These are phyloP conservation scores for Tulasnella sp. DNA, from an alignment of 768 basidiomycete genomes.

Conservation along the genomic window DNA sequence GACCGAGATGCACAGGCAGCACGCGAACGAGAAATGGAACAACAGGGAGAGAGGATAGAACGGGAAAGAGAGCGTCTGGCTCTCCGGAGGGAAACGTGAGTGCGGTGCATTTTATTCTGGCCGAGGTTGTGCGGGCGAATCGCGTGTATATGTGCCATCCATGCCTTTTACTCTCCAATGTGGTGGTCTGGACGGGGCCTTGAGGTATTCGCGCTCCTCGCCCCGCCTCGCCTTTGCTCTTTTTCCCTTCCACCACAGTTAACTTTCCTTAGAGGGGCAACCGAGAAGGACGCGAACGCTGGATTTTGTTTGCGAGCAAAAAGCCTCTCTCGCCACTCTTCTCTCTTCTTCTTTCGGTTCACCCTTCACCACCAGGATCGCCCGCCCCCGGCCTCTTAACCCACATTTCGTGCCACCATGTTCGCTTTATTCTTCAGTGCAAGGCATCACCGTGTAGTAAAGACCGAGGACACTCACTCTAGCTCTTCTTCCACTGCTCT, in stretches of 20 bases:
- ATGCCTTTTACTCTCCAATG: not conserved
- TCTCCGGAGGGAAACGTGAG: constrained; percentile 4
- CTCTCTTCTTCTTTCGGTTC: not conserved
- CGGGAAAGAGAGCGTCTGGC: constrained; percentile 13
- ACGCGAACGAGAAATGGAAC: constrained; percentile 25
- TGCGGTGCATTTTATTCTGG: not conserved
- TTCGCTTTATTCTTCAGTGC: not conserved
- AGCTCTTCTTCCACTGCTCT: not conserved
- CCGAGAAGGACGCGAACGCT: not conserved
- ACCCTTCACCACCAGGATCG: not conserved
- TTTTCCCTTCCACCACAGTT: not conserved
- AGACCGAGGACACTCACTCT: constrained; percentile 1
- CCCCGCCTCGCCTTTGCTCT: not conserved
- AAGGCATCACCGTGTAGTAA: not conserved
- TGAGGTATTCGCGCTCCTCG: constrained; percentile 14
- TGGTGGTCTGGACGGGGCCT: not conserved
- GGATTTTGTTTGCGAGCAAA: not conserved
- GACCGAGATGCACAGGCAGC: constrained; percentile 1
- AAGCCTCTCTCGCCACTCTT: not conserved
- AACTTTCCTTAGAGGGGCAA: not conserved
- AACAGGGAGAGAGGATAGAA: not conserved
- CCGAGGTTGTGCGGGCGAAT: not conserved
- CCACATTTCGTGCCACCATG: constrained; percentile 22
- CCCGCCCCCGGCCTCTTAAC: not conserved
- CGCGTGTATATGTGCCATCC: not conserved